Conservation (phyloP, 2,329 filamentous ascomycete genomes). For the Daldinia sp. region DNA sequence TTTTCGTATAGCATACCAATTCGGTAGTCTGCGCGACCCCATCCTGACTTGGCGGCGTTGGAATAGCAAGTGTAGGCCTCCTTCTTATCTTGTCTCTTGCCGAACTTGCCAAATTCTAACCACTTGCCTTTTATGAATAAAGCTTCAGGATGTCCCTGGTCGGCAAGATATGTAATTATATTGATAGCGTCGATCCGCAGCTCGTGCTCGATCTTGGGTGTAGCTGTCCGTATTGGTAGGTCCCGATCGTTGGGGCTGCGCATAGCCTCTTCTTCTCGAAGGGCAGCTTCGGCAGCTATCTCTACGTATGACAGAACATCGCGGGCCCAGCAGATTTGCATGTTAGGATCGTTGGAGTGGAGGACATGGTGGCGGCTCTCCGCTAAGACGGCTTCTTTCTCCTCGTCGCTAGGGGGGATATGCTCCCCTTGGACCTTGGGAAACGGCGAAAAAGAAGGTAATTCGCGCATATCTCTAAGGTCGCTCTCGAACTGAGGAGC, state of each 20-base stretch:
- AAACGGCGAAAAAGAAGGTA: conserved; percentile 89
- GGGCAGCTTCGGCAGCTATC: conserved; percentile 78
- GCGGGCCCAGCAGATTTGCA: conserved; percentile 96
- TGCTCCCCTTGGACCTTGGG: conserved; percentile 87
- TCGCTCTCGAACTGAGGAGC: conserved; percentile 51
- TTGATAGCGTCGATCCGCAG: conserved; percentile 88
- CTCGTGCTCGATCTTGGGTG: conserved; percentile 88
- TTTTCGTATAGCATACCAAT: conserved; percentile 99
- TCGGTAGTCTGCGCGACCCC: conserved; percentile 89
- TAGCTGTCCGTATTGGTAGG: conserved; percentile 68
- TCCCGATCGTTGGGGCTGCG: conserved; percentile 48
- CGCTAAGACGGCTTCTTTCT: conserved; percentile 90
- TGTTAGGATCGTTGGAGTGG: conserved; percentile 92
- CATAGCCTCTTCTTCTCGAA: conserved; percentile 63
- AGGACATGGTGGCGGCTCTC: conserved; percentile 83
- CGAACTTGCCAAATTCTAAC: conserved; percentile 98
- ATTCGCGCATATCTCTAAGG: conserved; percentile 57
- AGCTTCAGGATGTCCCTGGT: conserved; percentile 91
- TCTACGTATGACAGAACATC: conserved; percentile 91
- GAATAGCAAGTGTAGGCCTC: conserved; percentile 91
- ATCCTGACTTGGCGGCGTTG: conserved; percentile 84
- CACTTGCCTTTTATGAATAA: conserved; percentile 96
- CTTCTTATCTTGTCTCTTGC: conserved; percentile 87
- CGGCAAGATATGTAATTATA: conserved; percentile 87
- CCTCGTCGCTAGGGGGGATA: conserved; percentile 91